Percentiles rank a stretch among this genome's conserved stretches.
These are phyloP conservation scores for Cercospora beticola DNA, from an alignment of 2,329 filamentous ascomycete species.

Conservation along the genomic window DNA sequence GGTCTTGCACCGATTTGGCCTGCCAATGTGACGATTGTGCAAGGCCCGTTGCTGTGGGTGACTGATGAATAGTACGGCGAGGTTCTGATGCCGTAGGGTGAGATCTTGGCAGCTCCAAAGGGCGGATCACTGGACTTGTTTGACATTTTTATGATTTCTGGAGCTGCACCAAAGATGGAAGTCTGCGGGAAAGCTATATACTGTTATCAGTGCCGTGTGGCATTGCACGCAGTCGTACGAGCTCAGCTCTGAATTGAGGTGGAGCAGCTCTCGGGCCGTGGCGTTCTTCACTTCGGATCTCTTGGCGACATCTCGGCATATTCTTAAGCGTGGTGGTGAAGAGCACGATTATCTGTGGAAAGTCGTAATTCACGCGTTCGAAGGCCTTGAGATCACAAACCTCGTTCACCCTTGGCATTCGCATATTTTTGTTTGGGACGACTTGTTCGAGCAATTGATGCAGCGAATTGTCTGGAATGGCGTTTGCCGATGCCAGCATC, in stretches of 20 bases:
- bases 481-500: too few relatives aligned
- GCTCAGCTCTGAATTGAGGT: constrained; percentile 5
- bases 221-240: background rate
- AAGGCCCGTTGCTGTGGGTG: constrained; percentile 19
- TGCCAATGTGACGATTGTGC: constrained; percentile 24
- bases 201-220: background rate
- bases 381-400: background rate
- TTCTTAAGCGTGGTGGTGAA: background rate
- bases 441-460: background rate
- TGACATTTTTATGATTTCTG: background rate
- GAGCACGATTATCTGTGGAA: background rate
- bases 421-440: background rate
- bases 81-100: constrained; percentile 22
- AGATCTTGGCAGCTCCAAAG: constrained; percentile 9
- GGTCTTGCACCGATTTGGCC: constrained; percentile 29
- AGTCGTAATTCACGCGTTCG: background rate
- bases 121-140: background rate
- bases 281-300: constrained; percentile 5
- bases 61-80: constrained; percentile 26
- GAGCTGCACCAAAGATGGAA: background rate
- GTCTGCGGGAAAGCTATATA: background rate
- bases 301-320: constrained; percentile 4
- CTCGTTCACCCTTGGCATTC: background rate
- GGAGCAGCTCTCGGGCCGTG: constrained; percentile 6
- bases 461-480: background rate